Evolutionary conservation across 352 stramenopile species (phyloP), one percentile per base, ranked within the genome.

Genomic region (Aphanomyces euteiches): DNA sequence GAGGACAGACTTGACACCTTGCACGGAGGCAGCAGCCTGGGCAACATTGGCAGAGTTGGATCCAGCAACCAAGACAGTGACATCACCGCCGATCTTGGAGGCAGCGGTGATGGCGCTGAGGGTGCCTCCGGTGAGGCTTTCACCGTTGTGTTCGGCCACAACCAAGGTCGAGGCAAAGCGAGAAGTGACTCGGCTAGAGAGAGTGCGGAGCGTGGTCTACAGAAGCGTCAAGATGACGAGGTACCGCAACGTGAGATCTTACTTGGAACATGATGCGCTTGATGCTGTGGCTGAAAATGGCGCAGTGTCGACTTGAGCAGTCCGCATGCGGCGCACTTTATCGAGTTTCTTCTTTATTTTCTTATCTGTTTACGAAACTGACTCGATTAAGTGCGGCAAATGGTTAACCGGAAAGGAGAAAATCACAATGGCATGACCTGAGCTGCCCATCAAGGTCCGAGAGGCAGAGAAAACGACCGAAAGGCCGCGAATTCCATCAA

Each of bases 31-130:
- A 4, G 88, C 90, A 28, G 88, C 74, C 47, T 88, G 73, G 4
- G 85, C 87, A 28, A 88, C 75, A 13, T 74, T 78, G 40, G 83
- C 86, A 7, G 65, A 60, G 73, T 90, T 82, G 58, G 78, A 84
- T 58, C 85, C 87, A 38, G 90, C 56, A 72, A 95, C 83, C 60
- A 93, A 76, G 66, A 95, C 40, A 40, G 84, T 93, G 40, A 95
- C 78, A 73, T 96, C 87, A 34, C 79, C 81, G 63, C 88, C 86
- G 64, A 97, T 85, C 75, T 95, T 79, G 39, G 75, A 74, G 4
- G 92, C 90, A 15, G 92, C 92, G 58, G 91, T 97, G 39, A 98
- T 78, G 17, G 89, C 85, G 72, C 83, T 83, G 56, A 97, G 77
- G 63, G 92, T 97, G 50, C 75, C 81, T 19, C 79, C 74, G 0